These are phyloP conservation scores for Phytopythium boreale DNA, from an alignment of 352 stramenopile species.

Conservation along the genomic window DNA sequence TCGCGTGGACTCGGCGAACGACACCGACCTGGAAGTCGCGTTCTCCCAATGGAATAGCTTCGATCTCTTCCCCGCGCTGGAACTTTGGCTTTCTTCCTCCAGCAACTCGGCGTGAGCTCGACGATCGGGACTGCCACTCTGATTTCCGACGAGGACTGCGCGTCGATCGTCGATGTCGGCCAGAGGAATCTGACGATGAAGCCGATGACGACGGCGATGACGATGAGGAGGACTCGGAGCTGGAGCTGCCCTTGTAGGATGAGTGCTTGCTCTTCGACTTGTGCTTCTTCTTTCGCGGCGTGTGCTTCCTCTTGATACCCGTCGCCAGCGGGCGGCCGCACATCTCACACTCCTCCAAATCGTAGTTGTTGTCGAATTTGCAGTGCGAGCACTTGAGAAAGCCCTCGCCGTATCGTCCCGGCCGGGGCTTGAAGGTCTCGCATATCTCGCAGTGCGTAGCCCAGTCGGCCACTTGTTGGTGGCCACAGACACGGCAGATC, in stretches of 20 bases:
- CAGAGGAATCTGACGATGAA: constrained; percentile 20
- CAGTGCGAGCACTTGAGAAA: constrained; percentile 64
- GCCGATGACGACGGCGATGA: constrained; percentile 19
- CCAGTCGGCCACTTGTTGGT: constrained; percentile 70
- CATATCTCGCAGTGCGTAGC: constrained; percentile 70
- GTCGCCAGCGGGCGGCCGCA: constrained; percentile 40
- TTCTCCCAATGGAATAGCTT: constrained; percentile 50
- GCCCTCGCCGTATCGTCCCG: constrained; percentile 35
- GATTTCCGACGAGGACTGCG: constrained; percentile 30
- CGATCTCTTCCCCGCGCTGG: constrained; percentile 53
- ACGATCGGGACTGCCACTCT: constrained; percentile 23
- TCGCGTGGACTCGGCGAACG: constrained; percentile 42
- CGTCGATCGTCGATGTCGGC: constrained; percentile 17
- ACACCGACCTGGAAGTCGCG: constrained; percentile 47
- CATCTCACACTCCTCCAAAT: constrained; percentile 67
- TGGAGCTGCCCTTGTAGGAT: constrained; percentile 34
- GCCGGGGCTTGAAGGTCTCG: constrained; percentile 58
- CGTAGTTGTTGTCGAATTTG: constrained; percentile 79
- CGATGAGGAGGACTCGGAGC: constrained; percentile 21
- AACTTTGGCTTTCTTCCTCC: constrained; percentile 33
- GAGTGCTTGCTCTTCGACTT: constrained; percentile 34
- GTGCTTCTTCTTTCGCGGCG: constrained; percentile 25
- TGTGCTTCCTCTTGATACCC: constrained; percentile 26
- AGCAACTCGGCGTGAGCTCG: constrained; percentile 16
- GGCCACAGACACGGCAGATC: constrained; percentile 64